Evolutionary conservation across 169 alveolate species (phyloP), one percentile per base, ranked within the genome.

Genomic region (Theileria parva): DNA sequence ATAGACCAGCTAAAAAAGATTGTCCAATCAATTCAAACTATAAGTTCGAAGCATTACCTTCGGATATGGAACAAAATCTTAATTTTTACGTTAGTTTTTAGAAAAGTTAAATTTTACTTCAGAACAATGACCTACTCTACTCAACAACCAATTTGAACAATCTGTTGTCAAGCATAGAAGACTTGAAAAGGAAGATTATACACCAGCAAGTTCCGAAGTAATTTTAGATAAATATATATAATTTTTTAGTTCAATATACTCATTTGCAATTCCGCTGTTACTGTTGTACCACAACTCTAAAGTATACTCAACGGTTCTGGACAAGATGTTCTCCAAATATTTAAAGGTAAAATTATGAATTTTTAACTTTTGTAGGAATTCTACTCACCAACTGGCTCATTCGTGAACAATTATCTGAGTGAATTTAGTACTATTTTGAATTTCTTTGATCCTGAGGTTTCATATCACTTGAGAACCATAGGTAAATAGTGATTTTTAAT

Each of bases 401-500:
- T 74, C 53, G 88, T 81, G 25, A 67, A 75, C 39, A 74, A 68
- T 55, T 77, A 74, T 15, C 80, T 81, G 71, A 67, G 39, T 15
- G 88, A 81, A 37, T 81, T 81, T 65, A 74, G 55, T 44, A 81
- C 88, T 0, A 73, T 81, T 69, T 77, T 81, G n/a, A 81, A 74
- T 32, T 81, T 81, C 44, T 81, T 81, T 48, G 83, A 74, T 27
- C 88, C 88, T 15, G 79, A 81, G 60, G 71, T 81, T 6, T 73
- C 88, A 27, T 77, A 60, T 19, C 88, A 81, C 71, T 63, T 81
- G 68, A 69, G 77, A 50, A 57, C 32, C 4, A 69, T 69, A 50
- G 77, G 72, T 64, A 34, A 64, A 13, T 5, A 34, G 50, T 21
- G 12, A 64, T 5, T 39, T 8, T 25, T 5, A 4, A 64, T 64